A percentile compares a stretch with the other conserved stretches of the same genome.
phyloP scores from a whole-genome alignment of 371 early-diverging fungal genomes.

The Lichtheimia corymbifera region DNA sequence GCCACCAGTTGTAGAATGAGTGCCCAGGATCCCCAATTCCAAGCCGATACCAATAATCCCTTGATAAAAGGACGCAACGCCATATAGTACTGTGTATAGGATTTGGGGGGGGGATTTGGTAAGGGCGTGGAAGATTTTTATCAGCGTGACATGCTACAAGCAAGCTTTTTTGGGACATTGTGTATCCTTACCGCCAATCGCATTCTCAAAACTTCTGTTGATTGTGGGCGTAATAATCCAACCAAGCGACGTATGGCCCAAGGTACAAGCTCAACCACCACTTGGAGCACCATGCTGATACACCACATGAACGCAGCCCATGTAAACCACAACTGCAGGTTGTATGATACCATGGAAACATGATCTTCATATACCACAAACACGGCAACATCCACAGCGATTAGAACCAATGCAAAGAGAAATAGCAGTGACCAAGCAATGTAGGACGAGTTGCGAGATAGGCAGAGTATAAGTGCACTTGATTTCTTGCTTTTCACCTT shows the following conservation, averaged over 20 bases:
- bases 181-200: slow-evolving; percentile 38
- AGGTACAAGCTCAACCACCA: slow-evolving; percentile 40
- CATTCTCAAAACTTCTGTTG: slow-evolving; percentile 48
- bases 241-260: slow-evolving; percentile 40
- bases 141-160: no score
- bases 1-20: slow-evolving; percentile 26
- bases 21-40: slow-evolving; percentile 53
- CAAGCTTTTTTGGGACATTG: not conserved
- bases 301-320: slow-evolving; percentile 50
- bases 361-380: slow-evolving; percentile 28
- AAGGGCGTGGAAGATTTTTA: no score
- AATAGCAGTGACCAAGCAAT: slow-evolving; percentile 40
- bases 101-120: not conserved
- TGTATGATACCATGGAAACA: slow-evolving; percentile 29
- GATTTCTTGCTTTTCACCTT: not conserved
- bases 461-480: slow-evolving; percentile 25
- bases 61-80: slow-evolving; percentile 43
- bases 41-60: slow-evolving; percentile 33
- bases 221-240: slow-evolving; percentile 30
- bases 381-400: slow-evolving; percentile 40
- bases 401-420: slow-evolving; percentile 30
- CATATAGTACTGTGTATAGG: slow-evolving; percentile 44
- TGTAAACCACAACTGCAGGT: slow-evolving; percentile 49
- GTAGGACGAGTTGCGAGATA: slow-evolving; percentile 35
- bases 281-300: slow-evolving; percentile 33